Evolutionary conservation across 306 rosid species (phyloP).

Genomic region (Dryas drummondii): DNA sequence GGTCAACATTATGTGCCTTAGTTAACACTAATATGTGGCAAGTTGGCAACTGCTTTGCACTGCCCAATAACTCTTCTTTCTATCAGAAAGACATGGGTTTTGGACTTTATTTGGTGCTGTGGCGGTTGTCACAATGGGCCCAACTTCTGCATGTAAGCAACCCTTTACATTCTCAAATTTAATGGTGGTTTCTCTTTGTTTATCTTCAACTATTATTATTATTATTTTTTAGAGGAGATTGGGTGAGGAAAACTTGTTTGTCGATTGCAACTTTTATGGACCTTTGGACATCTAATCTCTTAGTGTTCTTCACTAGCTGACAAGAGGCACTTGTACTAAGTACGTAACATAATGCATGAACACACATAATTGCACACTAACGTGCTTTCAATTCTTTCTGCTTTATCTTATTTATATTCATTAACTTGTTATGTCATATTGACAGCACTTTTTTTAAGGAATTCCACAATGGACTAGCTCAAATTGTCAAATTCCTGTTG

Average conservation of each 20-base stretch:
- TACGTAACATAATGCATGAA: conserved; percentile 26
- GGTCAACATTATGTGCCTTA: conserved; percentile 19
- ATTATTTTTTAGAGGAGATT: conserved; percentile 27
- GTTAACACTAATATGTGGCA: background rate
- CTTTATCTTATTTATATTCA: conserved; percentile 30
- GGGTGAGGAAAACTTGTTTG: conserved; percentile 31
- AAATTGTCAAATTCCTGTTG: conserved; percentile 47
- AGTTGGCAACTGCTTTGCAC: background rate
- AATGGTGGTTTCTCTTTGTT: conserved; percentile 22
- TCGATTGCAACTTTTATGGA: conserved; percentile 31
- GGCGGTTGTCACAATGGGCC: background rate
- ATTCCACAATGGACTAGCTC: conserved; percentile 70
- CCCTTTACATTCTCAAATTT: conserved; percentile 17
- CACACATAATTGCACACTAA: conserved; percentile 37
- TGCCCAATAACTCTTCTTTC: conserved; percentile 5
- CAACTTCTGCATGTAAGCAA: conserved; percentile 5
- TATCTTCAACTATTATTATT: conserved; percentile 3
- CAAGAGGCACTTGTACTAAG: conserved; percentile 21
- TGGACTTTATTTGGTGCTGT: conserved; percentile 9
- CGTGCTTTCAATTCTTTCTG: conserved; percentile 33
- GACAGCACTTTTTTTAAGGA: conserved; percentile 87
- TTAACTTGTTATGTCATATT: conserved; percentile 31
- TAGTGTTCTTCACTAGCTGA: conserved; percentile 33
- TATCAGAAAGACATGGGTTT: conserved; percentile 8
- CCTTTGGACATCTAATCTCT: conserved; percentile 20